Conservation (phyloP, 306 rosid genomes). For the Calophaca sinica region DNA sequence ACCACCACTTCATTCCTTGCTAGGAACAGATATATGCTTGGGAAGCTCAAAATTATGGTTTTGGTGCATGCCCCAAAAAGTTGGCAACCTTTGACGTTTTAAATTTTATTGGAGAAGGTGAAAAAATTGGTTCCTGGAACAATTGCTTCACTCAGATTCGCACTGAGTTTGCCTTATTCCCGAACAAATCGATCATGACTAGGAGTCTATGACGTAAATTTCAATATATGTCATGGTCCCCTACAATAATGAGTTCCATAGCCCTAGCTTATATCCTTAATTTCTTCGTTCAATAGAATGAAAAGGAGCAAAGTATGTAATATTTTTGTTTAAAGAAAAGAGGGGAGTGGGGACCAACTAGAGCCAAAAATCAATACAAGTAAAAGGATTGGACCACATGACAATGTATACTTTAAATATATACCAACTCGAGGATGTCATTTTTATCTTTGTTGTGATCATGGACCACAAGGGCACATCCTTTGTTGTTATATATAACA, state of each 20-base stretch:
- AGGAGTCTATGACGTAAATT: no score
- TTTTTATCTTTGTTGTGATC: constrained; percentile 14
- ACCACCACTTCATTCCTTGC: no score
- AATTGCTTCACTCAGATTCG: neutral
- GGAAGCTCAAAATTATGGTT: constrained; percentile 36
- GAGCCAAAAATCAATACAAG: neutral
- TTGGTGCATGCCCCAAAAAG: constrained; percentile 26
- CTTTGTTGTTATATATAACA: constrained; percentile 39
- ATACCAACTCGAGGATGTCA: constrained; percentile 9
- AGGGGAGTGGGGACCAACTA: constrained; percentile 35
- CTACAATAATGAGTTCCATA: constrained; percentile 12
- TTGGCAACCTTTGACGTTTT: neutral
- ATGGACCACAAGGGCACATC: constrained; percentile 53
- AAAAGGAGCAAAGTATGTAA: constrained; percentile 18
- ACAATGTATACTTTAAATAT: constrained; percentile 41
- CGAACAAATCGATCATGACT: constrained; percentile 35
- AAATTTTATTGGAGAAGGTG: constrained; percentile 34
- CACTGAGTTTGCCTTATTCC: constrained; percentile 16
- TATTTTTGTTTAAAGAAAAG: constrained; percentile 28
- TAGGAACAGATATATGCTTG: no score
- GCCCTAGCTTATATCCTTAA: constrained; percentile 38
- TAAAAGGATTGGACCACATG: constrained; percentile 44
- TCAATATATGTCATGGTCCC: constrained; percentile 33
- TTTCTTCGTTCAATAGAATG: constrained; percentile 25
- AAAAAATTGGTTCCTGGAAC: neutral